Evolutionary conservation across 106 monocot species (phyloP).

Genomic region (Allium sativum): DNA sequence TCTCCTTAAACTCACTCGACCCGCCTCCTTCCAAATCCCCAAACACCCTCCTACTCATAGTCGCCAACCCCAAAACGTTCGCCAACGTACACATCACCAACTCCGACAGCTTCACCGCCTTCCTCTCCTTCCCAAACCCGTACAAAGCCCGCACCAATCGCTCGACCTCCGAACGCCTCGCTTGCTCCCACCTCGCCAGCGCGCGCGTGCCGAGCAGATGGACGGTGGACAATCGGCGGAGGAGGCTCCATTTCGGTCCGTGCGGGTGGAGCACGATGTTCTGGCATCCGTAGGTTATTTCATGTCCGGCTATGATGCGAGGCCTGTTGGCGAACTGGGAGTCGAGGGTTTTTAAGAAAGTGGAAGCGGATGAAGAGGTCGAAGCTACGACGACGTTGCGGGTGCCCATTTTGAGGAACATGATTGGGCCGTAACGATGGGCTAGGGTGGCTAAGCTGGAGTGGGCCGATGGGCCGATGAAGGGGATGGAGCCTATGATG

Average conservation of each 20-base stretch:
- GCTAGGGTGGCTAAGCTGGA: conserved; percentile 27
- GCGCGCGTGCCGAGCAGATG: conserved; percentile 30
- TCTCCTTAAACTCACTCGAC: conserved; percentile 20
- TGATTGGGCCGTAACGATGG: conserved; percentile 24
- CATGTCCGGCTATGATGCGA: conserved; percentile 13
- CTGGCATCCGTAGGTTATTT: conserved; percentile 21
- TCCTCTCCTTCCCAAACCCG: conserved; percentile 27
- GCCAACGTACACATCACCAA: conserved; percentile 18
- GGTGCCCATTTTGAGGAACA: conserved; percentile 28
- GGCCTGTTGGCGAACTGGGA: conserved; percentile 35
- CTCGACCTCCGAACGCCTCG: too few relatives aligned
- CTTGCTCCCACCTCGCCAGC: conserved; percentile 9
- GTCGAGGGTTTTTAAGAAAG: conserved; percentile 24
- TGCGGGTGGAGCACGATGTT: conserved; percentile 37
- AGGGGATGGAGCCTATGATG: not conserved
- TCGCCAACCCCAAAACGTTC: conserved; percentile 47
- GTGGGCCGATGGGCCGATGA: conserved; percentile 4
- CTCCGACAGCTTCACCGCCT: not conserved
- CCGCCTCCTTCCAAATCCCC: conserved; percentile 7
- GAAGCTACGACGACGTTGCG: conserved; percentile 27
- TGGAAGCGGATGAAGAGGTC: conserved; percentile 14
- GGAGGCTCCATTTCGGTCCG: conserved; percentile 52
- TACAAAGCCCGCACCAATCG: conserved; percentile 8
- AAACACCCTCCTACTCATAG: conserved; percentile 1
- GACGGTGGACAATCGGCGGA: conserved; percentile 38